Conservation (phyloP, 208 protist species). For the Trypanosomatidae sp. region DNA sequence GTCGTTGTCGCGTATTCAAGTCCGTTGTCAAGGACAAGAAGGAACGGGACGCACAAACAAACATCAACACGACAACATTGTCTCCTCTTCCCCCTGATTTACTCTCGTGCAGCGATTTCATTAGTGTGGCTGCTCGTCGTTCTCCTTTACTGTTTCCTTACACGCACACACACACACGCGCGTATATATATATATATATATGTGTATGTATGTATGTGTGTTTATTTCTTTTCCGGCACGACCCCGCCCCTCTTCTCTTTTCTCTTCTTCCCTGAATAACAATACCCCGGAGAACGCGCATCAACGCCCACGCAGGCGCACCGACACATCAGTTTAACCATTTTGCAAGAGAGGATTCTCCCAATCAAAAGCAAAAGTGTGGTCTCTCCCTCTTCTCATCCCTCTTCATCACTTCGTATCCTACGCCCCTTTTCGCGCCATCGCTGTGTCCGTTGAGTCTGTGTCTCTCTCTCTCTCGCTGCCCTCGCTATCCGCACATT, state of each 20-base stretch:
- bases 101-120: not conserved
- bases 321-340: not conserved
- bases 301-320: not conserved
- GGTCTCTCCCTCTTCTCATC: not conserved
- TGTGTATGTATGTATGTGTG: not conserved
- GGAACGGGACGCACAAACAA: too few species aligned
- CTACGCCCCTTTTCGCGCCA: not conserved
- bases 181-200: not conserved
- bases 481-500: not conserved
- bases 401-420: not conserved
- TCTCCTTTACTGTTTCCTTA: too few species aligned
- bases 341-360: not conserved
- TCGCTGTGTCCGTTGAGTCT: not conserved
- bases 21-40: too few species aligned
- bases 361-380: not conserved
- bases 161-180: not conserved
- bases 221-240: not conserved
- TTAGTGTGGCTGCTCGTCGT: too few species aligned
- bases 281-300: not conserved
- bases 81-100: not conserved
- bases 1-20: too few species aligned
- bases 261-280: not conserved
- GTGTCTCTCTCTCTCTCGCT: not conserved
- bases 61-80: not conserved
- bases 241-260: not conserved